Percentiles rank a stretch among this genome's conserved stretches.
phyloP scores from a whole-genome alignment of 805 yeast species.

The Lachancea lanzarotensis region DNA sequence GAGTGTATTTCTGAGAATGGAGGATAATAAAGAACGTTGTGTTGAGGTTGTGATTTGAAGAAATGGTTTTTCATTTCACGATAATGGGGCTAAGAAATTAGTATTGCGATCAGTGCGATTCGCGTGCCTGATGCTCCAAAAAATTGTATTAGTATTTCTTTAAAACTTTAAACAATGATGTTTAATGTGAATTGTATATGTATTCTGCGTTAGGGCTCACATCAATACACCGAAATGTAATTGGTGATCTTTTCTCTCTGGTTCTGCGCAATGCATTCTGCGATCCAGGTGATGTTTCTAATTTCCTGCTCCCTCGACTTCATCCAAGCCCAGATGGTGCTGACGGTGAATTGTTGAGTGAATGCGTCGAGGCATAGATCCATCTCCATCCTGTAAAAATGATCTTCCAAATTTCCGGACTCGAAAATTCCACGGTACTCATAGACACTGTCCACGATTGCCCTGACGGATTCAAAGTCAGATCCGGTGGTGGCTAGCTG shows the following conservation, averaged over 20 bases:
- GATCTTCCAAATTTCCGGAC: slow-evolving; percentile 74
- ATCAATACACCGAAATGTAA: slow-evolving; percentile 80
- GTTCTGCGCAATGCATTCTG: slow-evolving; percentile 98
- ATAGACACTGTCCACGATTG: slow-evolving; percentile 54
- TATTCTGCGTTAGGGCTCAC: background rate
- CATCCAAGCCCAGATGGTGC: slow-evolving; percentile 95
- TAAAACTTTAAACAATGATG: background rate
- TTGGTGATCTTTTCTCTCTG: slow-evolving; percentile 91
- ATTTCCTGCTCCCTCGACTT: slow-evolving; percentile 95
- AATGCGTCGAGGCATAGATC: slow-evolving; percentile 85
- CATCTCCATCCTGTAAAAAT: slow-evolving; percentile 90
- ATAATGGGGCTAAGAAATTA: background rate
- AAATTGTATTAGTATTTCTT: slow-evolving; percentile 1
- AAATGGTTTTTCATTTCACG: background rate
- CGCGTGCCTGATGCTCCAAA: background rate
- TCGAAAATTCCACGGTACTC: slow-evolving; percentile 58
- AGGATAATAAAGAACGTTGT: slow-evolving; percentile 41
- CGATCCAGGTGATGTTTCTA: slow-evolving; percentile 98
- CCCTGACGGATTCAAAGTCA: slow-evolving; percentile 77
- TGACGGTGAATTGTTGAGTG: slow-evolving; percentile 90
- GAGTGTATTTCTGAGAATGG: slow-evolving; percentile 52
- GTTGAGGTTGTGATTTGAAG: slow-evolving; percentile 49
- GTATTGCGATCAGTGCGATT: slow-evolving; percentile 2
- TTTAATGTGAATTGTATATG: background rate
- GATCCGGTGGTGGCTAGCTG: slow-evolving; percentile 63